phyloP scores from a whole-genome alignment of 768 basidiomycete genomes.

The Paxillus rubicundulus region DNA sequence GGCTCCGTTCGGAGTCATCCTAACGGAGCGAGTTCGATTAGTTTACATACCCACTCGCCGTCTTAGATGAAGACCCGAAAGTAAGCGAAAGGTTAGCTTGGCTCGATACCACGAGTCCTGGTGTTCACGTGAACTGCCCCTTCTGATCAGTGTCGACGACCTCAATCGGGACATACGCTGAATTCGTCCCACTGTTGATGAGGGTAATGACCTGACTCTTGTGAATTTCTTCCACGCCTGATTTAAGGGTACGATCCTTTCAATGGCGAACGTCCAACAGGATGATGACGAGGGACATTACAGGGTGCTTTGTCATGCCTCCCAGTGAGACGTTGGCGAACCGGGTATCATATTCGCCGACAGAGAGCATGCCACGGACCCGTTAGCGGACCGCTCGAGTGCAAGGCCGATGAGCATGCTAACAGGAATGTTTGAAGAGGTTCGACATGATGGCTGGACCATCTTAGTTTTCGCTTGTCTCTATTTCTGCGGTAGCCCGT shows the following conservation, averaged over 20 bases:
- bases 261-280: conserved; percentile 38
- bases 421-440: conserved; percentile 37
- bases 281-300: conserved; percentile 39
- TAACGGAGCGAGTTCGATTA: no score
- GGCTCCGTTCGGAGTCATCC: no score
- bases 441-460: conserved; percentile 23
- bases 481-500: conserved; percentile 21
- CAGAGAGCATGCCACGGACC: conserved; percentile 41
- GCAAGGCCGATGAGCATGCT: conserved; percentile 43
- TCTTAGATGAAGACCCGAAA: conserved; percentile 10
- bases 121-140: conserved; percentile 34
- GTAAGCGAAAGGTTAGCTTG: conserved; percentile 31
- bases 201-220: conserved; percentile 34
- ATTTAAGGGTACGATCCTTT: conserved; percentile 23
- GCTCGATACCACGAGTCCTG: conserved; percentile 36
- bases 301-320: conserved; percentile 29
- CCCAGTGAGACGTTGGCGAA: conserved; percentile 30
- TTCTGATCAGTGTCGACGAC: conserved; percentile 33
- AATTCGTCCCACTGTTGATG: conserved; percentile 44
- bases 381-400: conserved; percentile 40
- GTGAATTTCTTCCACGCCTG: conserved; percentile 29
- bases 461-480: conserved; percentile 13
- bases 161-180: conserved; percentile 33
- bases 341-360: conserved; percentile 41
- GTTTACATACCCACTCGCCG: no score